phyloP scores from a whole-genome alignment of 2,329 filamentous ascomycete genomes.

The Botryotinia calthae region DNA sequence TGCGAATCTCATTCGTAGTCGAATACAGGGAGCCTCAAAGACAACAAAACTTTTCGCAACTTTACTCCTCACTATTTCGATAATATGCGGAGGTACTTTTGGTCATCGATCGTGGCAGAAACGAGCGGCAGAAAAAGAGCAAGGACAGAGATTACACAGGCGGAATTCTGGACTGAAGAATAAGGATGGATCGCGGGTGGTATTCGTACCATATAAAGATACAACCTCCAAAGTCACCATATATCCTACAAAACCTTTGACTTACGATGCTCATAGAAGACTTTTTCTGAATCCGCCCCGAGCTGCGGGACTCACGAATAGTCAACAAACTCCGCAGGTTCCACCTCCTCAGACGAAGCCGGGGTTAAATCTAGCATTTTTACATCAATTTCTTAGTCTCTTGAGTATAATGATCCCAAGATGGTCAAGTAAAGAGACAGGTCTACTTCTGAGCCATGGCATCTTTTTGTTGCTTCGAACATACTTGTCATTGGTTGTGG shows the following conservation, averaged over 20 bases:
- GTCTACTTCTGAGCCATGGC: slow-evolving; percentile 82
- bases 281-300: slow-evolving; percentile 89
- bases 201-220: slow-evolving; percentile 91
- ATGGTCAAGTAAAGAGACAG: slow-evolving; percentile 94
- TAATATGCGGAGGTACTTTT: slow-evolving; percentile 76
- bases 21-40: slow-evolving; percentile 63
- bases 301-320: slow-evolving; percentile 72
- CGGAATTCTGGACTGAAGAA: slow-evolving; percentile 90
- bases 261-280: slow-evolving; percentile 92
- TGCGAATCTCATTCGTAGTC: slow-evolving; percentile 50
- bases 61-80: slow-evolving; percentile 70
- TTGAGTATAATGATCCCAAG: slow-evolving; percentile 97
- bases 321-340: slow-evolving; percentile 59
- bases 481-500: slow-evolving; percentile 90
- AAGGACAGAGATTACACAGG: slow-evolving; percentile 76
- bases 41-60: slow-evolving; percentile 73
- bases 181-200: slow-evolving; percentile 91
- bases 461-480: slow-evolving; percentile 88
- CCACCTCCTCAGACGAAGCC: slow-evolving; percentile 90
- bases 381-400: slow-evolving; percentile 94
- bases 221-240: slow-evolving; percentile 89
- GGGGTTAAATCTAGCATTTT: slow-evolving; percentile 88
- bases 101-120: slow-evolving; percentile 74
- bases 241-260: slow-evolving; percentile 82
- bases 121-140: slow-evolving; percentile 73